phyloP scores from a whole-genome alignment of 805 yeast genomes.

The Lachancea waltii region DNA sequence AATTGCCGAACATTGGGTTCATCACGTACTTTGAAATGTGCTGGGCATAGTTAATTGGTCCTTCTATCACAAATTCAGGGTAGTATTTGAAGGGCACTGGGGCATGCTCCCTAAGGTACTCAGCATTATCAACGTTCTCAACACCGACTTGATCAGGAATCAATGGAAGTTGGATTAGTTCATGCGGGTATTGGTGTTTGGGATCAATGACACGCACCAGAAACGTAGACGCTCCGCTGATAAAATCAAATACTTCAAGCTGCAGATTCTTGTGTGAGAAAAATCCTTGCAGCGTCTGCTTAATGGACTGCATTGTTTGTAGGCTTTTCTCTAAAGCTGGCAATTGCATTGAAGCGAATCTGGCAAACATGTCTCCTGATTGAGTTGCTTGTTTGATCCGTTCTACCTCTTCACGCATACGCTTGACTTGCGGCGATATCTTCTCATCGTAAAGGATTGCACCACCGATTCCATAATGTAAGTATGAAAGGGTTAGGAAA shows the following conservation, averaged over 20 bases:
- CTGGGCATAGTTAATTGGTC: conserved; percentile 64
- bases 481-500: conserved; percentile 66
- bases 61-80: conserved; percentile 85
- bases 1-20: conserved; percentile 50
- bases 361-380: conserved; percentile 24
- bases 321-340: conserved; percentile 43
- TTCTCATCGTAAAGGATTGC: conserved; percentile 51
- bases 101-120: conserved; percentile 54
- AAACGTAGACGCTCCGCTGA: conserved; percentile 69
- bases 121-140: conserved; percentile 70
- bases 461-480: conserved; percentile 90
- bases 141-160: conserved; percentile 55
- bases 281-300: conserved; percentile 57
- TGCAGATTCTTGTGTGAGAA: conserved; percentile 53
- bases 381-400: conserved; percentile 25
- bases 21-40: conserved; percentile 50
- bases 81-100: conserved; percentile 73
- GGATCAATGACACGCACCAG: conserved; percentile 71
- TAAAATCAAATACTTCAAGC: conserved; percentile 64
- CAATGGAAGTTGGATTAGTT: conserved; percentile 46
- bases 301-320: conserved; percentile 37
- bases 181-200: conserved; percentile 51
- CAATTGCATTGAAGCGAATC: conserved; percentile 37
- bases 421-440: conserved; percentile 44
- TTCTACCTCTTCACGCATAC: conserved; percentile 37